These are phyloP conservation scores for Colletotrichum australisinense DNA, from an alignment of 2,329 filamentous ascomycete species.

Conservation along the genomic window DNA sequence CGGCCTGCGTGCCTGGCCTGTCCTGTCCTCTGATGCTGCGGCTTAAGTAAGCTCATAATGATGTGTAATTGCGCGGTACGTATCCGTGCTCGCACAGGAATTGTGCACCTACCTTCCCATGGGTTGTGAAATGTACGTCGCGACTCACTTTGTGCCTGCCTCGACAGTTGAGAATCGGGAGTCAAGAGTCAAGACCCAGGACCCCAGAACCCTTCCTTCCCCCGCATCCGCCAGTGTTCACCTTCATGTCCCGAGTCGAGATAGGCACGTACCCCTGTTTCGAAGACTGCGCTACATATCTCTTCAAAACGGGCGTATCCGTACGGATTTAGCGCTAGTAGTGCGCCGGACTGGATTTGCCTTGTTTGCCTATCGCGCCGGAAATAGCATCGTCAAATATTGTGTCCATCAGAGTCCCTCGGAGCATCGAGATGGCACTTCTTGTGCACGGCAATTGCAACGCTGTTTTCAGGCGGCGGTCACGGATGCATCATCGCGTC, in stretches of 20 bases:
- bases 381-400: background rate
- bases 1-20: too few species aligned
- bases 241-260: background rate
- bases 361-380: background rate
- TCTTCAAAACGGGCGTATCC: background rate
- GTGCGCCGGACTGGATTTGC: background rate
- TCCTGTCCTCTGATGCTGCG: too few species aligned
- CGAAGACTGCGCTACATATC: background rate
- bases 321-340: background rate
- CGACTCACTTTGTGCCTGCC: background rate
- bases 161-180: background rate
- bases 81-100: background rate
- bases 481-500: background rate
- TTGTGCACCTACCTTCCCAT: too few species aligned
- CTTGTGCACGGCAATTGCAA: background rate
- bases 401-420: background rate
- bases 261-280: background rate
- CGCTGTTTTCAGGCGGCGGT: background rate
- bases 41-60: background rate
- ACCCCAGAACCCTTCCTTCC: background rate
- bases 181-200: background rate
- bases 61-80: background rate
- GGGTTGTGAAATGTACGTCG: too few species aligned
- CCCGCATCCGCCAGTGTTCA: background rate
- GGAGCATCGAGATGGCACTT: slow-evolving; percentile 4